Evolutionary conservation across 352 stramenopile species (phyloP).

Genomic region (Globisporangium lucens): DNA sequence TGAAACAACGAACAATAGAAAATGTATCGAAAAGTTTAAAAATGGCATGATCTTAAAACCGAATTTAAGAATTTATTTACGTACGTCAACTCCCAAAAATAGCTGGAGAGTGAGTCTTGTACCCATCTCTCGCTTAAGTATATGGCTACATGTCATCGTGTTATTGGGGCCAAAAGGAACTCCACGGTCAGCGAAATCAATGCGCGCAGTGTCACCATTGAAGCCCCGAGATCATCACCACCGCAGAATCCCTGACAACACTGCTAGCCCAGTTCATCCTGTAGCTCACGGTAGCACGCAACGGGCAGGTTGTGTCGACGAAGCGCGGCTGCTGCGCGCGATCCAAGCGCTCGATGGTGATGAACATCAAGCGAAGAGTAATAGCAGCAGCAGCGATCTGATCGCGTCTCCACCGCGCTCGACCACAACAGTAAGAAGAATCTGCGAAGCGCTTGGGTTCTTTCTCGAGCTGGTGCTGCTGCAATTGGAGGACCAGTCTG

Average conservation of each 20-base stretch:
- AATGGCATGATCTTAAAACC: no score
- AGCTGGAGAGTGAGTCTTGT: background rate
- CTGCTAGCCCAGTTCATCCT: background rate
- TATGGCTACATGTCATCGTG: background rate
- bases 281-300: background rate
- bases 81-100: background rate
- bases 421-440: background rate
- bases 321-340: slow-evolving; percentile 31
- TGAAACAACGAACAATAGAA: no score
- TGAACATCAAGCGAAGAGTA: background rate
- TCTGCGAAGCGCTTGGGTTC: slow-evolving; percentile 23
- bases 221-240: background rate
- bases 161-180: no score
- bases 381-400: background rate
- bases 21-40: no score
- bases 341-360: slow-evolving; percentile 42
- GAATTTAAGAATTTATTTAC: no score
- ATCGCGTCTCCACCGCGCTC: background rate
- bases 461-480: slow-evolving; percentile 30
- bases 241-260: background rate
- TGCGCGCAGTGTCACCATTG: slow-evolving; percentile 4
- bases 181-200: background rate
- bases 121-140: slow-evolving; percentile 7
- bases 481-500: slow-evolving; percentile 15
- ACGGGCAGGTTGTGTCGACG: slow-evolving; percentile 12